Evolutionary conservation across 2,329 filamentous ascomycete genomes (phyloP).

Genomic region (Aureobasidium sp.): DNA sequence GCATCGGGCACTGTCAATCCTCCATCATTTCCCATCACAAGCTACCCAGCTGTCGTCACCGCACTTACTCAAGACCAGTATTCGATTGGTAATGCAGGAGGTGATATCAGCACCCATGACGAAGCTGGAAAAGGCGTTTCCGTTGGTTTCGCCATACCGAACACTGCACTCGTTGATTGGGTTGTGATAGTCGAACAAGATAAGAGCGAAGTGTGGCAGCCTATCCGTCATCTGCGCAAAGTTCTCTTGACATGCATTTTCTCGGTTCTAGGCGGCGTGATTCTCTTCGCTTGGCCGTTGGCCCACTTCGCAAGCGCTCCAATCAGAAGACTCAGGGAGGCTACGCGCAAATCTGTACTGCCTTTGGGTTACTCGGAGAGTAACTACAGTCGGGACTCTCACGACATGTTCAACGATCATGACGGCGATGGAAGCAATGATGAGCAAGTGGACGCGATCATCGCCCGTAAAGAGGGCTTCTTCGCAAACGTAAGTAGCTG

Average conservation of each 20-base stretch:
- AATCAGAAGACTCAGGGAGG: constrained; percentile 66
- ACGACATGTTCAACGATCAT: constrained; percentile 25
- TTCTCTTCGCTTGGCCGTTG: constrained; percentile 66
- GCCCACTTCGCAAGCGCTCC: constrained; percentile 77
- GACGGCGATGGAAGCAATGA: constrained; percentile 32
- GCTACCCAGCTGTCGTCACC: constrained; percentile 57
- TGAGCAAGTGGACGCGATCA: constrained; percentile 37
- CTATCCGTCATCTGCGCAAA: constrained; percentile 67
- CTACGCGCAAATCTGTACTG: constrained; percentile 65
- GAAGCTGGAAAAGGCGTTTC: constrained; percentile 64
- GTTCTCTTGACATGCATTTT: constrained; percentile 82
- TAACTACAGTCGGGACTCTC: constrained; percentile 32
- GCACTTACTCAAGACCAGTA: constrained; percentile 49
- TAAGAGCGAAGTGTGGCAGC: constrained; percentile 64
- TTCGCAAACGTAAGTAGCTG: constrained; percentile 29
- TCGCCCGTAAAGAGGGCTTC: constrained; percentile 42
- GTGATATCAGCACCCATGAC: constrained; percentile 61
- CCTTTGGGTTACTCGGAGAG: constrained; percentile 50
- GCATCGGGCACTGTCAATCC: constrained; percentile 34
- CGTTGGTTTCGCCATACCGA: constrained; percentile 69
- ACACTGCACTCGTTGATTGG: constrained; percentile 68
- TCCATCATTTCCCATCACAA: constrained; percentile 50
- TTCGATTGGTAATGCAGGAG: constrained; percentile 59
- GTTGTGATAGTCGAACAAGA: constrained; percentile 72
- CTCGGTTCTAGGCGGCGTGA: constrained; percentile 63